Conservation (phyloP, 352 stramenopile species). For the Phytophthora rubi region DNA sequence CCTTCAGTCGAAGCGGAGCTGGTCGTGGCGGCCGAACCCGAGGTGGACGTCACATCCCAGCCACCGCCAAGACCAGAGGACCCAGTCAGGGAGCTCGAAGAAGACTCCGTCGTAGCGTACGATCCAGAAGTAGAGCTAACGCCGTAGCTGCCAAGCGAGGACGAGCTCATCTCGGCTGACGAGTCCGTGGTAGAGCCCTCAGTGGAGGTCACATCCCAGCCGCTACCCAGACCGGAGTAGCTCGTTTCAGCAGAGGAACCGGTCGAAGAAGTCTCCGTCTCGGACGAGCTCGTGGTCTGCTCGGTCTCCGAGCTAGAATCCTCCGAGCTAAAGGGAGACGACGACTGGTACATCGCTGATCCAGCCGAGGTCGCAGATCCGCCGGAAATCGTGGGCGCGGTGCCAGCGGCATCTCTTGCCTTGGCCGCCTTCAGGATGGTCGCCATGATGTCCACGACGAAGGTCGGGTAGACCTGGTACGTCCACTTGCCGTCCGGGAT, state of each 20-base stretch:
- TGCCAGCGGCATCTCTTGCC: slow-evolving; percentile 29
- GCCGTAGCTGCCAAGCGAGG: background rate
- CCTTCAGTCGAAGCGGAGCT: slow-evolving; percentile 12
- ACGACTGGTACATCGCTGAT: slow-evolving; percentile 12
- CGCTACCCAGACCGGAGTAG: slow-evolving; percentile 8
- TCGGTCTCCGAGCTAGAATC: slow-evolving; percentile 21
- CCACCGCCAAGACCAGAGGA: slow-evolving; percentile 12
- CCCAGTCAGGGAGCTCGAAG: slow-evolving; percentile 11
- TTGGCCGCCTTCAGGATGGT: slow-evolving; percentile 47
- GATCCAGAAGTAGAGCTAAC: background rate
- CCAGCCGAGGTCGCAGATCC: background rate
- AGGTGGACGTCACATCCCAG: slow-evolving; percentile 12
- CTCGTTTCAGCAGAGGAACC: slow-evolving; percentile 15
- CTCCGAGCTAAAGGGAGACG: slow-evolving; percentile 1
- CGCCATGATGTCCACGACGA: slow-evolving; percentile 55
- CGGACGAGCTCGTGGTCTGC: slow-evolving; percentile 13
- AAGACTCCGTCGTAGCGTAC: slow-evolving; percentile 7
- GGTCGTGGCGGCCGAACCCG: slow-evolving; percentile 9
- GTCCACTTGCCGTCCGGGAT: slow-evolving; percentile 61
- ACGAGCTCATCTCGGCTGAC: slow-evolving; percentile 12
- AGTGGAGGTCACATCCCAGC: slow-evolving; percentile 8
- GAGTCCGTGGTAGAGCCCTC: slow-evolving; percentile 5
- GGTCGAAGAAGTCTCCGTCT: slow-evolving; percentile 9
- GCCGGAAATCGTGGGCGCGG: background rate
- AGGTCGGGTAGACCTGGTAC: slow-evolving; percentile 60